phyloP scores from a whole-genome alignment of 2,329 filamentous ascomycete genomes.

The Sporothrix phasma region DNA sequence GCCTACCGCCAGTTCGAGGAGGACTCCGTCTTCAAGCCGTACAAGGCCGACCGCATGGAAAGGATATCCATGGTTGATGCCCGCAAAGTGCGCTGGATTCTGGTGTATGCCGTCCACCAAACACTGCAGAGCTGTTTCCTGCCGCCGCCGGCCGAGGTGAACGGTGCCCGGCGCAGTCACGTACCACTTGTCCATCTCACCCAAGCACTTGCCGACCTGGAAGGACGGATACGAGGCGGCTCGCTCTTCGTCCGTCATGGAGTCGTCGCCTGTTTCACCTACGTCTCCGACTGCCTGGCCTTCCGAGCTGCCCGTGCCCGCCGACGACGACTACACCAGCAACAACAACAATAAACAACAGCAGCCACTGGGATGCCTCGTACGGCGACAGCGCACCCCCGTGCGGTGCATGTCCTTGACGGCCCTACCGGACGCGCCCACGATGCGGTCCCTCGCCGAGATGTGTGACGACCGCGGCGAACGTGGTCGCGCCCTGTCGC shows the following conservation, averaged over 20 bases:
- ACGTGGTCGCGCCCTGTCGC: not conserved
- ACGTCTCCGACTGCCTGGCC: not conserved
- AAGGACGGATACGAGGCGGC: not conserved
- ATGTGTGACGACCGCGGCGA: not conserved
- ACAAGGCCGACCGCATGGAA: constrained; percentile 45
- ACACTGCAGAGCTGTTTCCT: constrained; percentile 56
- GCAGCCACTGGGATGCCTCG: not conserved
- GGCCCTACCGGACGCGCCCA: not conserved
- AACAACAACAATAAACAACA: not conserved
- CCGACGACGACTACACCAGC: not conserved
- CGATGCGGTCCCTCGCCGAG: not conserved
- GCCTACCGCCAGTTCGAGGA: constrained; percentile 64
- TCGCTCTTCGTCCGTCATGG: too few relatives aligned
- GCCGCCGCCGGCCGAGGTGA: constrained; percentile 48
- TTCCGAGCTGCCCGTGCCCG: not conserved
- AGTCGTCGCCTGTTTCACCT: not conserved
- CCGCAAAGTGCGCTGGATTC: constrained; percentile 67
- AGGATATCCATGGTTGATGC: constrained; percentile 54
- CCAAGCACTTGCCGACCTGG: constrained; percentile 38
- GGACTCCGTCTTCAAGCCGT: constrained; percentile 38
- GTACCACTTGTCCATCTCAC: constrained; percentile 45
- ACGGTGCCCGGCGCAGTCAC: constrained; percentile 42
- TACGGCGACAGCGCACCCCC: not conserved
- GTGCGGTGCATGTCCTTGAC: constrained; percentile 14
- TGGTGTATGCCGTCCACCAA: constrained; percentile 65